Percentiles rank a stretch among this genome's conserved stretches.
phyloP scores from a whole-genome alignment of 305 asterid genomes.

The Fraxinus platypoda region DNA sequence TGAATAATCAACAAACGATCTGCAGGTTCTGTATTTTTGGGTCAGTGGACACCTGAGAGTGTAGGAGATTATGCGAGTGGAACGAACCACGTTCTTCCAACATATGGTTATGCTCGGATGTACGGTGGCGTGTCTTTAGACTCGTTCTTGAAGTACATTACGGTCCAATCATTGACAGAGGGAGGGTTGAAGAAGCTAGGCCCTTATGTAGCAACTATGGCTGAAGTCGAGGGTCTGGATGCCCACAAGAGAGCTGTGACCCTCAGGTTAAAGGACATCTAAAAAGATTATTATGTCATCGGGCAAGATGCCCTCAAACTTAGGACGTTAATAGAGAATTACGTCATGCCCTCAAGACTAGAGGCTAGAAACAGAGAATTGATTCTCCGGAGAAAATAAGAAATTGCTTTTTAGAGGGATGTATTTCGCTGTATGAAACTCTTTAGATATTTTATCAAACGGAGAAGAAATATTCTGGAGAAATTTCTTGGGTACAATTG shows the following conservation, averaged over 20 bases:
- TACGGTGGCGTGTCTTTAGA: slow-evolving; percentile 84
- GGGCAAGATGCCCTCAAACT: slow-evolving; percentile 22
- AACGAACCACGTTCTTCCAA: slow-evolving; percentile 93
- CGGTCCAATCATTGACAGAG: slow-evolving; percentile 84
- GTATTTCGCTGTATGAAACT: neutral
- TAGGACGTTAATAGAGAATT: neutral
- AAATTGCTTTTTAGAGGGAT: neutral
- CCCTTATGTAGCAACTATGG: slow-evolving; percentile 87
- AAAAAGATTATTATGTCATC: slow-evolving; percentile 30
- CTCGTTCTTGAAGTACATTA: slow-evolving; percentile 83
- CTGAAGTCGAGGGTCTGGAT: slow-evolving; percentile 88
- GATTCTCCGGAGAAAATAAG: neutral
- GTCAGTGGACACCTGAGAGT: slow-evolving; percentile 94
- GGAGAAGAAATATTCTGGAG: neutral
- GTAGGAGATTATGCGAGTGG: slow-evolving; percentile 99
- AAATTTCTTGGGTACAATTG: neutral
- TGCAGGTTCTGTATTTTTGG: slow-evolving; percentile 86
- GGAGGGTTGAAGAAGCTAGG: slow-evolving; percentile 85
- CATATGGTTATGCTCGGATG: slow-evolving; percentile 94
- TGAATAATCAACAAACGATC: neutral
- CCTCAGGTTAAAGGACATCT: slow-evolving; percentile 80
- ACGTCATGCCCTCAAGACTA: neutral
- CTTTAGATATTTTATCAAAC: neutral
- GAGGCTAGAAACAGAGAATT: neutral
- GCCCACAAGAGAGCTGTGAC: slow-evolving; percentile 98